phyloP scores from a whole-genome alignment of 2,329 filamentous ascomycete species.

The Neopestalotiopsis clavispora region DNA sequence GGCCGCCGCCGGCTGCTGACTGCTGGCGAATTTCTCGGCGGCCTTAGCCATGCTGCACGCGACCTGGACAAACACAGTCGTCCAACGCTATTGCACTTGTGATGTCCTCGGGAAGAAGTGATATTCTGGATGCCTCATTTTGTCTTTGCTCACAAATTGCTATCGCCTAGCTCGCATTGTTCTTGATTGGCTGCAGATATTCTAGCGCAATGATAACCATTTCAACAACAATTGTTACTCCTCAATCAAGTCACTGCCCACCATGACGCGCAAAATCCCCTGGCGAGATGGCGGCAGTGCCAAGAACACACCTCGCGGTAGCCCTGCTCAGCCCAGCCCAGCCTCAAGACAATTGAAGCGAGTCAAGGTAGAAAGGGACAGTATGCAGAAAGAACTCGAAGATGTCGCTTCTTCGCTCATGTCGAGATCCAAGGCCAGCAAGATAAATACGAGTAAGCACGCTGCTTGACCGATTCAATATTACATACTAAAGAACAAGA shows the following conservation, averaged over 20 bases:
- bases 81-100: not conserved
- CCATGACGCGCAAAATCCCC: conserved; percentile 14
- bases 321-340: not conserved
- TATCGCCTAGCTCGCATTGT: not conserved
- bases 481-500: not conserved
- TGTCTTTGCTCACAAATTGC: not conserved
- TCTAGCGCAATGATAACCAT: not conserved
- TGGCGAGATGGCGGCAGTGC: conserved; percentile 11
- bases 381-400: not conserved
- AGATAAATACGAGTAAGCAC: not conserved
- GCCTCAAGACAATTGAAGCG: not conserved
- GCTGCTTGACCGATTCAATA: not conserved
- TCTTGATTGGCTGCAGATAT: not conserved
- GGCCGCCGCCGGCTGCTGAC: not conserved
- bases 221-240: not conserved
- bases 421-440: not conserved
- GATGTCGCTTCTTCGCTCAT: not conserved
- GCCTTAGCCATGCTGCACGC: not conserved
- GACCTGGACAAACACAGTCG: not conserved
- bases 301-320: not conserved
- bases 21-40: not conserved
- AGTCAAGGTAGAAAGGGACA: conserved; percentile 1
- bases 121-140: not conserved
- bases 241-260: not conserved
- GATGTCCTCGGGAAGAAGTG: not conserved